Base-by-base conservation (phyloP, 768 basidiomycete genomes). In the Leucocoprinus leucothites region DNA sequence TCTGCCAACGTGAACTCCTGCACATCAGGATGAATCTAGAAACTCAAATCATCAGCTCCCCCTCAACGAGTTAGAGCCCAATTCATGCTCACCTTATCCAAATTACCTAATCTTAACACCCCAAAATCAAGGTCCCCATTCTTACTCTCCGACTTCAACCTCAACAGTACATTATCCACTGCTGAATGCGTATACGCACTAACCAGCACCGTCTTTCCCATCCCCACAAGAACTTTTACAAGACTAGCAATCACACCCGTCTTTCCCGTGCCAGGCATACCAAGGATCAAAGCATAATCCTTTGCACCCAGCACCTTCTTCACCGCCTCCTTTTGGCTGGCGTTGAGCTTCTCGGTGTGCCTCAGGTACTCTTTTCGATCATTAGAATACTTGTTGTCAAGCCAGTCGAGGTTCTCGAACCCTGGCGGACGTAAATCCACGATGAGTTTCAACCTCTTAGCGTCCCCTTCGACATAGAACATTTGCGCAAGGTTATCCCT, bases 211-310 rank as follows among this genome's bases (percentile, higher is more conserved):
- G 82, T 90, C 75, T 97, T 95, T 6, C 92, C 91, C 71, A 84
- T 74, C 36, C 70, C 78, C 1, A 94, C 92, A 13, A 98, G 71
- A 46, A 80, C 80, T 62, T 82, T 80, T 65, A 98, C 94, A 46
- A 97, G 80, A 28, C 91, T 86, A 1, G 91, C 92, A 58, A 97
- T 89, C 3, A 97, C 89, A 1, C 94, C 96, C 41, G 96, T 97
- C 72, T 99, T 99, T 7, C 97, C 96, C 3, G 96, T 98, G 0
- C 97, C 97, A 7, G 97, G 97, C 97, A 98, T 98, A 14, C 97
- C 97, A 6, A 98, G 76, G 24, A 99, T 82, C 54, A 98, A 72
- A 1, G 95, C 88, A 65, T 98, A 99, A 67, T 99, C 94, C 55
- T 82, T 74, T 1, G 97, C 93, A 5, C 77, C 72, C 22, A 98